A percentile compares a stretch with the other conserved stretches of the same genome.
phyloP scores from a whole-genome alignment of 2,329 filamentous ascomycete genomes.

The Aureobasidium leucospermi region DNA sequence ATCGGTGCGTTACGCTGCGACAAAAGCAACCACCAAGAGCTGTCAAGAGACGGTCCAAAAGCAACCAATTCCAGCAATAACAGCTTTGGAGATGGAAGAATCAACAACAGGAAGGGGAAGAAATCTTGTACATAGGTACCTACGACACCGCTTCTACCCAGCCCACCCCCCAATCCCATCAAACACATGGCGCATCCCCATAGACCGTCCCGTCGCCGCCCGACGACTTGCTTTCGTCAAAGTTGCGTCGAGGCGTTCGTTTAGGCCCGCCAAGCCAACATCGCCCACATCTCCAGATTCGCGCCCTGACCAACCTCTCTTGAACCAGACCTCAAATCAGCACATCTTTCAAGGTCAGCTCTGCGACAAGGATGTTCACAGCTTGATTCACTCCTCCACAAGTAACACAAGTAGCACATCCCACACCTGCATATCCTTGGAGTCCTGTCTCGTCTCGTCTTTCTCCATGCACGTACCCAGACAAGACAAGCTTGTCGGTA shows the following conservation, averaged over 20 bases:
- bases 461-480: not conserved
- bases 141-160: constrained; percentile 1
- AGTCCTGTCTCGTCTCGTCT: not conserved
- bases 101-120: not conserved
- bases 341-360: not conserved
- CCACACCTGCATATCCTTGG: not conserved
- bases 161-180: not conserved
- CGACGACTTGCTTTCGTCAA: constrained; percentile 2
- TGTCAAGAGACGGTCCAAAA: not conserved
- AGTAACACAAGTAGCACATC: not conserved
- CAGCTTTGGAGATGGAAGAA: too few species aligned
- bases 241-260: not conserved
- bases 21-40: not conserved
- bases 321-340: not conserved
- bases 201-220: constrained; percentile 6
- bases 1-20: not conserved
- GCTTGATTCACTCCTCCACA: not conserved
- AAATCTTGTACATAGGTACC: constrained; percentile 1
- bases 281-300: not conserved
- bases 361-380: not conserved
- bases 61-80: not conserved
- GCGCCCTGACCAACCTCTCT: not conserved
- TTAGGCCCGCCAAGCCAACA: not conserved
- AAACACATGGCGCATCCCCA: not conserved
- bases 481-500: not conserved